These are phyloP conservation scores for Aschersonia sp. DNA, from an alignment of 2,329 filamentous ascomycete genomes.

Conservation along the genomic window DNA sequence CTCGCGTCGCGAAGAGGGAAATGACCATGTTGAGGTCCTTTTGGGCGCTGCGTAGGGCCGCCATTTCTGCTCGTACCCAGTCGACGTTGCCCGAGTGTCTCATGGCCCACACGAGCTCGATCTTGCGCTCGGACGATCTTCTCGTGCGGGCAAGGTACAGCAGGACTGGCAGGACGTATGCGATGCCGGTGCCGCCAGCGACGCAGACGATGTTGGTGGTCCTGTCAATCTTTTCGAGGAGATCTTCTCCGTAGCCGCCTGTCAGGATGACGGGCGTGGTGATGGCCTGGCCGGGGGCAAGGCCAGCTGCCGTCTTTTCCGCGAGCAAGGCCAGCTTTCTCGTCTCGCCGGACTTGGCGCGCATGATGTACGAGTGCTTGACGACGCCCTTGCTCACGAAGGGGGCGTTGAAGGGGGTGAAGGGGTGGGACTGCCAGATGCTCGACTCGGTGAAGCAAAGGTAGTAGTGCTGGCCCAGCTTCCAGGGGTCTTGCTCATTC, in stretches of 20 bases:
- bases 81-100: slow-evolving; percentile 35
- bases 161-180: slow-evolving; percentile 23
- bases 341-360: slow-evolving; percentile 46
- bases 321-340: slow-evolving; percentile 34
- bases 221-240: slow-evolving; percentile 23
- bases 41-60: slow-evolving; percentile 23
- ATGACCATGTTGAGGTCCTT: slow-evolving; percentile 31
- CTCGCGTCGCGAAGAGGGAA: slow-evolving; percentile 45
- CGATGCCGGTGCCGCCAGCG: slow-evolving; percentile 25
- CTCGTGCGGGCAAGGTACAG: slow-evolving; percentile 20
- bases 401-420: slow-evolving; percentile 47
- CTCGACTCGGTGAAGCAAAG: slow-evolving; percentile 51
- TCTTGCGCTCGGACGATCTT: slow-evolving; percentile 28
- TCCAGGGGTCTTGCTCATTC: slow-evolving; percentile 46
- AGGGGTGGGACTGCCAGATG: slow-evolving; percentile 61
- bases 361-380: slow-evolving; percentile 40
- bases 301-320: slow-evolving; percentile 17
- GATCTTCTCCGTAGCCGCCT: slow-evolving; percentile 46
- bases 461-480: slow-evolving; percentile 57
- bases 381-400: slow-evolving; percentile 22
- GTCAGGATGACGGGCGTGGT: slow-evolving; percentile 44
- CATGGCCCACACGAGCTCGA: slow-evolving; percentile 54
- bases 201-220: slow-evolving; percentile 25
- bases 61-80: slow-evolving; percentile 45
- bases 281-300: slow-evolving; percentile 6